Evolutionary conservation across 345 rosid species (phyloP), one percentile per base, ranked within the genome.

Genomic region (Brassica cretica): DNA sequence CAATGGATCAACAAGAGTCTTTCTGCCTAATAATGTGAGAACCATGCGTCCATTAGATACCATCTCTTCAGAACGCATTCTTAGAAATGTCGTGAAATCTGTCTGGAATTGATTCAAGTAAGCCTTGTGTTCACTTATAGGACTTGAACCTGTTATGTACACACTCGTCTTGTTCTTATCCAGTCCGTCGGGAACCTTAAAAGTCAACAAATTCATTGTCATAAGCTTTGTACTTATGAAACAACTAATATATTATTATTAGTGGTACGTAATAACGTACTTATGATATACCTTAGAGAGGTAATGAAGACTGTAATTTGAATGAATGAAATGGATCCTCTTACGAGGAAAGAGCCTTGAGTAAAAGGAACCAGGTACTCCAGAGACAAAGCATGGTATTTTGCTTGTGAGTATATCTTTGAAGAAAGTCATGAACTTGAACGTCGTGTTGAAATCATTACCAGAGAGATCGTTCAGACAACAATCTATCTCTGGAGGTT

Each of bases 331-430:
- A 72, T 87, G 86, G 6, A 82, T 72, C 21, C 71, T 73, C 1
- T 64, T 70, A 3, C 61, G 39, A 24, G 86, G 79, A 12, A 88
- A 84, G 29, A 90, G 89, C 69, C 85, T 88, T 2, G 74, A 76
- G n/a, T 87, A 84, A 60, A 88, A 87, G 12, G 83, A 83, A 33
- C 90, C 88, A 0, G 90, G 86, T 15, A 84, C 71, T 25, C 84
- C 88, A 62, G 80, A 65, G 30, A 88, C 33, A n/a, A 74, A 83
- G 76, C 76, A 81, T 0, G 68, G 66, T 29, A 25, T 66, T 41
- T 64, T 27, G 16, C 32, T 61, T 2, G 56, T 58, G 14, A 66
- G 16, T 5, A 56, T 71, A 16, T 32, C 41, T 2, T 65, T 46
- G 62, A 29, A 61, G 53, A 72, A 80, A 2, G n/a, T 9, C 49